Evolutionary conservation across 2,329 filamentous ascomycete genomes (phyloP).

Genomic region (Diaporthe amygdali): DNA sequence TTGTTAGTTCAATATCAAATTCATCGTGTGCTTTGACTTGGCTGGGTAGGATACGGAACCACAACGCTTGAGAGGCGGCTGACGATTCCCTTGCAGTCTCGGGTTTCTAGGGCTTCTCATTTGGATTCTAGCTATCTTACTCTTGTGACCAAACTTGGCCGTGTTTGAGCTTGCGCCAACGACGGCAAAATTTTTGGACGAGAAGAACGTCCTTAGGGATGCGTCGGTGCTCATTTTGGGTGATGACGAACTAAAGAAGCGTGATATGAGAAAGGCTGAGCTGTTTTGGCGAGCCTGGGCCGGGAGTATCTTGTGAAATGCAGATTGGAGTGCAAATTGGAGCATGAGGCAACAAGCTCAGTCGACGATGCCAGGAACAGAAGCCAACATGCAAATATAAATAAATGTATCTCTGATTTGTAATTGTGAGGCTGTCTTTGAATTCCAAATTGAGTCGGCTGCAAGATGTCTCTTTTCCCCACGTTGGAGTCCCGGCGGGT

Average conservation of each 20-base stretch:
- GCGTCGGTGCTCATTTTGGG: constrained; percentile 67
- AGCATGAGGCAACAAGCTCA: background rate
- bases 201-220: constrained; percentile 80
- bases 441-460: constrained; percentile 2
- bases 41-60: too few species aligned
- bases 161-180: constrained; percentile 88
- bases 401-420: constrained; percentile 13
- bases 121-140: constrained; percentile 48
- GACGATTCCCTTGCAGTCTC: background rate
- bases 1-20: background rate
- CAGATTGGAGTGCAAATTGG: background rate
- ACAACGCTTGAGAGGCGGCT: background rate
- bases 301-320: constrained; percentile 31
- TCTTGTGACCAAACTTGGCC: constrained; percentile 86
- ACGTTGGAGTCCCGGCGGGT: background rate
- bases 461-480: background rate
- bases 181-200: constrained; percentile 80
- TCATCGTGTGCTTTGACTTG: background rate
- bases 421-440: constrained; percentile 15
- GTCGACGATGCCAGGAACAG: background rate
- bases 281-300: constrained; percentile 32
- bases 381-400: background rate
- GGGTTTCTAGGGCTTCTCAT: background rate
- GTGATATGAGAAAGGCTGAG: background rate
- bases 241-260: background rate